A percentile compares a stretch with the other conserved stretches of the same genome.
These are phyloP conservation scores for Smittium culicis DNA, from an alignment of 371 early-diverging fungal species.

Conservation along the genomic window DNA sequence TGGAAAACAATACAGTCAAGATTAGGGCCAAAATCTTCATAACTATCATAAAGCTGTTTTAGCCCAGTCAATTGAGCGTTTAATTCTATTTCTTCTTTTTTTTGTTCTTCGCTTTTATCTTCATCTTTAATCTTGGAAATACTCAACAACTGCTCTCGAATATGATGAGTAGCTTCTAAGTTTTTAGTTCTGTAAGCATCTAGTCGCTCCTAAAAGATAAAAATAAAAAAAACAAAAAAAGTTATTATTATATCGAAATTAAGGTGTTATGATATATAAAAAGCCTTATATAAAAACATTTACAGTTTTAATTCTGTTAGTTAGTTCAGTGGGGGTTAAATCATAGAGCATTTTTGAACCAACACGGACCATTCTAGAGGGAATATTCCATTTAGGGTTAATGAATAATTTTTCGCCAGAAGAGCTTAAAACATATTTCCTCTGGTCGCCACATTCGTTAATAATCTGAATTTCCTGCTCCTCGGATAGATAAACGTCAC, in stretches of 20 bases:
- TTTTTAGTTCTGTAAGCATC: conserved; percentile 48
- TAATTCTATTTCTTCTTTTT: conserved; percentile 35
- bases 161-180: conserved; percentile 43
- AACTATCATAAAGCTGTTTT: conserved; percentile 42
- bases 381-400: conserved; percentile 54
- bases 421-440: conserved; percentile 39
- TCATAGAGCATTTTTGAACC: conserved; percentile 69
- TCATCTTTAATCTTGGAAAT: conserved; percentile 34
- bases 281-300: conserved; percentile 12
- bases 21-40: conserved; percentile 62
- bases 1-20: conserved; percentile 75
- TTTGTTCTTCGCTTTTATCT: conserved; percentile 29
- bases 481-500: conserved; percentile 14
- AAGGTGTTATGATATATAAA: conserved; percentile 6
- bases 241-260: not conserved
- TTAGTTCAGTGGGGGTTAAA: conserved; percentile 56
- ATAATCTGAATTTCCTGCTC: not conserved
- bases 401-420: conserved; percentile 64
- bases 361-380: conserved; percentile 63
- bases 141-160: conserved; percentile 40
- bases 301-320: conserved; percentile 41
- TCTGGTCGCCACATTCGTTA: not conserved
- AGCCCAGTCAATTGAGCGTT: conserved; percentile 56
- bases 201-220: conserved; percentile 57
- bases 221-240: not conserved